Conservation (phyloP, 306 rosid genomes). For the Astragalus membranaceus region DNA sequence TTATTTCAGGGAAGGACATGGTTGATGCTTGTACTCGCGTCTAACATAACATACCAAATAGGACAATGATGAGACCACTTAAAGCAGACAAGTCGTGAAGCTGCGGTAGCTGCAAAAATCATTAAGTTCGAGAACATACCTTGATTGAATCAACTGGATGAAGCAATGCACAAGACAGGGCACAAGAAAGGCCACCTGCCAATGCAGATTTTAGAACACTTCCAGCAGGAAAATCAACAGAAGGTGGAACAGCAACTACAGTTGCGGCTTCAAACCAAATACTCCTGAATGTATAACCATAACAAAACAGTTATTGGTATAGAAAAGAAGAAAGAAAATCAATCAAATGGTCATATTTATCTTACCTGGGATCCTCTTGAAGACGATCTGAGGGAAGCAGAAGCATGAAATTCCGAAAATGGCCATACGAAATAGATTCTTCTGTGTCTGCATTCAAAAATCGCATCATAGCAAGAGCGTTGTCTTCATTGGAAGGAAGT, state of each 20-base stretch:
- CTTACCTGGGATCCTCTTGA: conserved; percentile 98
- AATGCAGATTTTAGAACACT: conserved; percentile 95
- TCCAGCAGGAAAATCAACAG: conserved; percentile 88
- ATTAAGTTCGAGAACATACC: conserved; percentile 43
- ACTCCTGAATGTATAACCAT: conserved; percentile 54
- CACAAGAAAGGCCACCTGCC: conserved; percentile 99
- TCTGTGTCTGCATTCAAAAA: conserved; percentile 90
- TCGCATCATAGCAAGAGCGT: conserved; percentile 98
- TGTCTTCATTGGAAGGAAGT: conserved; percentile 96
- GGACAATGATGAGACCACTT: conserved; percentile 16
- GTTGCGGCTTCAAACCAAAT: conserved; percentile 99
- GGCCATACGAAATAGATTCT: conserved; percentile 94
- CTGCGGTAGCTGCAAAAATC: not conserved
- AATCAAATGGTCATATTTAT: conserved; percentile 21
- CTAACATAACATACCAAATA: conserved; percentile 48
- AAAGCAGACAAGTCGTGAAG: not conserved
- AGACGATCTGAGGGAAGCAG: conserved; percentile 96
- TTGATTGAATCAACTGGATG: conserved; percentile 91
- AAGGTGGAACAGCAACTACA: conserved; percentile 96
- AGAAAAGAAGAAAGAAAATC: conserved; percentile 4
- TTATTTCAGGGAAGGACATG: conserved; percentile 83
- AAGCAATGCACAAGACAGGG: conserved; percentile 84
- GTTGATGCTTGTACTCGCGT: conserved; percentile 96
- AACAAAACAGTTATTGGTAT: conserved; percentile 19
- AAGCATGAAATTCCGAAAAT: conserved; percentile 96